Conservation (phyloP, 148 eudicot species). For the Fagopyrum homotropicum region DNA sequence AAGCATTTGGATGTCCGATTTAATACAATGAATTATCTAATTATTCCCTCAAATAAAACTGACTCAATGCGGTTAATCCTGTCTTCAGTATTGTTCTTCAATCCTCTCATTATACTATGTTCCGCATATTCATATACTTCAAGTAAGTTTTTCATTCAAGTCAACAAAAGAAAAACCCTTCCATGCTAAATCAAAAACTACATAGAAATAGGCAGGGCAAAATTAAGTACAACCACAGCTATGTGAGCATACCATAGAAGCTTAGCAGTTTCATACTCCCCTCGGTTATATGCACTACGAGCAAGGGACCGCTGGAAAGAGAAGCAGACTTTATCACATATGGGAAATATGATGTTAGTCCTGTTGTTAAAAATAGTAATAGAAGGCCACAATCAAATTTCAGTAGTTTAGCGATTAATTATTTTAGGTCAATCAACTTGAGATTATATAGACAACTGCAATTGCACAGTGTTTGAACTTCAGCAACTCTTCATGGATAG, state of each 20-base stretch:
- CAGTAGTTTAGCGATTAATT: neutral
- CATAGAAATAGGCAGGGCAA: neutral
- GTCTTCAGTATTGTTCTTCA: neutral
- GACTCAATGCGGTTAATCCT: neutral
- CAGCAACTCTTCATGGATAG: neutral
- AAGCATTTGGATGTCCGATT: neutral
- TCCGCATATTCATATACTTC: neutral
- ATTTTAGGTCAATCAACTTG: neutral
- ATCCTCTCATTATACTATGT: neutral
- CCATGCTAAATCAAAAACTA: neutral
- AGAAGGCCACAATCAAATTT: neutral
- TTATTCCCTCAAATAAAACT: neutral
- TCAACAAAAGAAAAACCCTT: neutral
- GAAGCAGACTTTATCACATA: neutral
- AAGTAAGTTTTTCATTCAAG: neutral
- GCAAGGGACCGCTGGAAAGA: conserved; percentile 75
- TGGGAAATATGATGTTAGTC: neutral
- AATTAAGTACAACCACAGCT: neutral
- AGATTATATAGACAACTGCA: neutral
- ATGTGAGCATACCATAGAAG: conserved; percentile 46
- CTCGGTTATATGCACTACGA: conserved; percentile 79
- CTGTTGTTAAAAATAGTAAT: neutral
- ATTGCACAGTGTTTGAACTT: neutral
- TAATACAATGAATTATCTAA: neutral
- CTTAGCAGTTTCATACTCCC: conserved; percentile 69